Percentiles rank a stretch among this genome's conserved stretches.
phyloP scores from a whole-genome alignment of 106 monocot genomes.

The Dendrobium chrysotoxum region DNA sequence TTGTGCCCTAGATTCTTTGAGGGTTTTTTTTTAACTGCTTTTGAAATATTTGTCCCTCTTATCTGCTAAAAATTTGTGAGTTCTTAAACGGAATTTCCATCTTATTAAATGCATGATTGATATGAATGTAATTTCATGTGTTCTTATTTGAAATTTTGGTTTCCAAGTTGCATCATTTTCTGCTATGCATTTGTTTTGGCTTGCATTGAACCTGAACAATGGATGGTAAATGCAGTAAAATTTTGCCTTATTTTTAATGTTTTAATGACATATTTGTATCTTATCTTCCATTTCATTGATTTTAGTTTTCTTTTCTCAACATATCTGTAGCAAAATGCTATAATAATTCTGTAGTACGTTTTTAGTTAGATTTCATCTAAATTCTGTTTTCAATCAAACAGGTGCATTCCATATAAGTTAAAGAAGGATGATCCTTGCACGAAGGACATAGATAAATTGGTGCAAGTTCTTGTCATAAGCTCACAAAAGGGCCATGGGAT shows the following conservation, averaged over 20 bases:
- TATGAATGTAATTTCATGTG: neutral
- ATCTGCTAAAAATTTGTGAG: neutral
- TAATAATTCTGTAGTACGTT: neutral
- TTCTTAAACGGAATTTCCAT: neutral
- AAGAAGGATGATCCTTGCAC: slow-evolving; percentile 3
- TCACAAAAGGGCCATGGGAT: slow-evolving; percentile 58
- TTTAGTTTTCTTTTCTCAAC: neutral
- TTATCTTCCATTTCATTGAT: neutral
- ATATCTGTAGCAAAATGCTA: neutral
- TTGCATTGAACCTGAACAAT: neutral
- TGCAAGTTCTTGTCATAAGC: slow-evolving; percentile 67
- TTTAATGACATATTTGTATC: neutral
- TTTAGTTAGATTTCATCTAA: neutral
- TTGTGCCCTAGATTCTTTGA: no score
- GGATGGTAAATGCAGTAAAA: neutral
- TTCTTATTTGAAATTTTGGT: neutral
- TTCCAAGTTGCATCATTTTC: neutral
- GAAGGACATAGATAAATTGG: slow-evolving; percentile 15
- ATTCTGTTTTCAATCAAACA: slow-evolving; percentile 12
- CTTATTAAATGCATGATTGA: neutral
- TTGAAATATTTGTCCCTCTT: neutral
- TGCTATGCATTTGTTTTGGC: neutral
- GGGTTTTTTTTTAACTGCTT: neutral
- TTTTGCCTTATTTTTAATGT: neutral
- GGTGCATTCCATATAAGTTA: slow-evolving; percentile 65